Base-by-base conservation (phyloP, 352 stramenopile genomes). In the Pythium pyrilobum region DNA sequence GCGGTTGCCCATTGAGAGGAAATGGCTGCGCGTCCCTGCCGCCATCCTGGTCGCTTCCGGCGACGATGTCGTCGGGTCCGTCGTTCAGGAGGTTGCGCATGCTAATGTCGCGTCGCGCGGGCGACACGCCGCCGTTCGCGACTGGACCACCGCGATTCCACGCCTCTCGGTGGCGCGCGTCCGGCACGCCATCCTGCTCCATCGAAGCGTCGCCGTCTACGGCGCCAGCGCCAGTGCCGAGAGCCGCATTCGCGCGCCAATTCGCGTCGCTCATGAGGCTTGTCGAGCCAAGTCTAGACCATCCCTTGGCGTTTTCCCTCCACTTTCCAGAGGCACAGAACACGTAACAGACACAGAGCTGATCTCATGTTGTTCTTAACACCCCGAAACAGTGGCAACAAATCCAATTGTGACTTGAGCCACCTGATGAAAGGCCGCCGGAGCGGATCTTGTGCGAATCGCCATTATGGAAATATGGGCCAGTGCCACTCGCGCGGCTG, bases 251-350 rank as follows among this genome's bases (percentile, higher is more conserved):
- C n/a, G n/a, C n/a, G n/a, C n/a, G n/a, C n/a, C 20, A 27, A n/a
- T 11, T n/a, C 28, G 29, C 24, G 7, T 12, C 8, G 33, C 15
- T 15, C 33, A 39, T 39, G 33, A 41, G 10, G 31, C 21, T 12
- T 16, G 5, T 47, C 34, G 18, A 41, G 41, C 41, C 51, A 34
- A 40, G 39, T 58, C 29, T 15, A 28, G 15, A 16, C 51, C 51
- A 51, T 58, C 28, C 13, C 44, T 52, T 52, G 44, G 41, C 24
- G 40, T 57, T 59, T 59, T 59, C 41, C 51, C 51, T 51, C 40
- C 51, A 50, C 39, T 43, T 58, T 51, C 21, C 43, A 38, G 25
- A 44, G 37, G 32, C 24, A 42, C 32, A 13, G 18, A 58, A 48
- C 52, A 43, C 23, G 38, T 59, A 39, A 52, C 42, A n/a, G 43